Base-by-base conservation (phyloP, 2,329 filamentous ascomycete species). In the Beauveria sp. region DNA sequence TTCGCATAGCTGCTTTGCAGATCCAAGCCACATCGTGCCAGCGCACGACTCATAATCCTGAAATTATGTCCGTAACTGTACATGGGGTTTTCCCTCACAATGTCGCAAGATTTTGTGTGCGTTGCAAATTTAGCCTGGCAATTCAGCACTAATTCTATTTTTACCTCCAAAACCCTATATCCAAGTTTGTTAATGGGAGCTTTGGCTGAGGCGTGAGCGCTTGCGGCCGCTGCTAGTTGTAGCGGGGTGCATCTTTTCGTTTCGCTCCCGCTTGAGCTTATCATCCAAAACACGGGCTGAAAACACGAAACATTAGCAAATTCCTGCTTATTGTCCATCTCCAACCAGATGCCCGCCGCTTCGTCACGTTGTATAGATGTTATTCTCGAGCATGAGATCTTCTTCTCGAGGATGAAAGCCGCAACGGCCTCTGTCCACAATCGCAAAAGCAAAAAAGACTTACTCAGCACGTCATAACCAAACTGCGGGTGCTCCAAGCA, bases 401-500 rank as follows among this genome's bases (percentile, higher is more conserved):
- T 38, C 5, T 16, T 38, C 5, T 38, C 34, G 14, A 2, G 5
- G 14, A 38, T 16, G 14, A 38, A 38, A 38, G 34, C 34, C 34
- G 34, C 34, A 38, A 38, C 34, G 34, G 34, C 5, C 34, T 2
- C 26, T 7, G 53, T 16, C 43, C n/a, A 49, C 16, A 42, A 26
- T 9, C n/a, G 34, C 24, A 22, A 31, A 7, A 8, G 54, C 6
- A 24, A 3, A 45, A 55, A 8, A 26, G 60, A 78, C 82, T 67
- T 79, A 91, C 86, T 92, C 64, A 97, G 84, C 61, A 98, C 90
- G 74, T 97, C 93, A 78, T 93, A 97, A 70, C 89, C 89, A 72
- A 97, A 97, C 72, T 96, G 89, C 20, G 93, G 93, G 72, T 88
- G 92, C 76, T 96, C 90, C 72, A 96, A 77, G 77, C 93, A 96